Base-by-base conservation (phyloP, 2,329 filamentous ascomycete genomes). In the Fusarium stilboides region DNA sequence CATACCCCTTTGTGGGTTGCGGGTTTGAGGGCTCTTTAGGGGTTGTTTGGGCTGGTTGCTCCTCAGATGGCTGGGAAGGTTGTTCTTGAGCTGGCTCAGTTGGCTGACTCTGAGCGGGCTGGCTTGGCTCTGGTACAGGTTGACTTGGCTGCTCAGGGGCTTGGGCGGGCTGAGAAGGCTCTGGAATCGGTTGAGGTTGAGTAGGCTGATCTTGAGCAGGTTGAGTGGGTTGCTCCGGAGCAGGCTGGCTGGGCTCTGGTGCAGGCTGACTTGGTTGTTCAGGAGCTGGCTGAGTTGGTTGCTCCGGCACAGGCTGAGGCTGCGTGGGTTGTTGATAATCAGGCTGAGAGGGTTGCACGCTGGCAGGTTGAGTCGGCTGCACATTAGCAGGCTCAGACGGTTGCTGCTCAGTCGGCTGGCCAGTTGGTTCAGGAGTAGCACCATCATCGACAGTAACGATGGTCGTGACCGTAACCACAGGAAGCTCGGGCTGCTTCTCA, bases 391-490 rank as follows among this genome's bases (percentile, higher is more conserved):
- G 44, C 28, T 63, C 46, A 34, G 58, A 37, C 14, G 58, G 57
- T 26, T 56, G 42, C 31, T 53, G n/a, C 31, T 36, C 39, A 14
- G 43, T 28, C 42, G 58, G 68, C 46, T 71, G 45, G 14, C 59
- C 37, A 20, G 69, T 71, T 10, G 55, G 31, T n/a, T 63, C 51
- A 49, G 61, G 47, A 36, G 49, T 24, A 14, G 53, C 61, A 22
- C 67, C 65, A 33, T 77, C 77, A 14, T 72, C 70, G 17, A 79
- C 53, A 51, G 74, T 76, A 17, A 80, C 68, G 26, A 77, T 68
- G 3, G 73, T 75, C 8, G 77, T 78, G 26, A 78, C 54, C 1
- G 77, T 78, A 22, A 78, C 72, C 10, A 77, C 69, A 1, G 75
- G 72, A 24, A 66, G 58, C 12, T 57, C 51, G 4, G 65, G 65